Evolutionary conservation across 768 basidiomycete genomes (phyloP).

Genomic region (Pleurotus citrinopileatus): DNA sequence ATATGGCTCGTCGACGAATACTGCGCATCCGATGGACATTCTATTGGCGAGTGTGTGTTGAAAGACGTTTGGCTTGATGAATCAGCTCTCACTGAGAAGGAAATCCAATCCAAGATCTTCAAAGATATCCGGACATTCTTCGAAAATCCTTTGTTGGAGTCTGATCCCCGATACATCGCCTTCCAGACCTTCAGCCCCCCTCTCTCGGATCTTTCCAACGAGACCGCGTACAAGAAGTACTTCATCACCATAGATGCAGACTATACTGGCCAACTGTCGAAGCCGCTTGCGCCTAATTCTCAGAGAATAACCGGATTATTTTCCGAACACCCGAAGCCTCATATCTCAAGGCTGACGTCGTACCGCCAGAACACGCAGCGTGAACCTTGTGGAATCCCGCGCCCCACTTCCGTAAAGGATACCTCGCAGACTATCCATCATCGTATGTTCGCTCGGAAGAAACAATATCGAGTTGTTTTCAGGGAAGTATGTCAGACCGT

Average conservation of each 20-base stretch:
- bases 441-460: not conserved
- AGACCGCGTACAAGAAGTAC: not conserved
- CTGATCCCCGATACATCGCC: not conserved
- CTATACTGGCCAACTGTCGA: not conserved
- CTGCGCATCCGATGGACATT: slow-evolving; percentile 7
- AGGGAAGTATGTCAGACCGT: not conserved
- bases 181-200: not conserved
- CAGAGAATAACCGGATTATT: not conserved
- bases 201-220: not conserved
- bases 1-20: slow-evolving; percentile 12
- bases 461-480: not conserved
- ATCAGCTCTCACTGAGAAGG: slow-evolving; percentile 7
- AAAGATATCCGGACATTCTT: not conserved
- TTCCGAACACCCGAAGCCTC: not conserved
- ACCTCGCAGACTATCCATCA: not conserved
- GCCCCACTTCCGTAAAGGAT: not conserved
- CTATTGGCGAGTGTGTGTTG: slow-evolving; percentile 4
- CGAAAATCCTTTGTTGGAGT: not conserved
- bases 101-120: slow-evolving; percentile 17
- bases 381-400: not conserved
- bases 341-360: not conserved
- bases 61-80: slow-evolving; percentile 20
- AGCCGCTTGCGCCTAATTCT: not conserved
- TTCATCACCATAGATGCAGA: not conserved
- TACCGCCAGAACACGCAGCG: too few relatives aligned